Evolutionary conservation across 352 stramenopile species (phyloP), one percentile per base, ranked within the genome.

Genomic region (Achlya hypogyna): DNA sequence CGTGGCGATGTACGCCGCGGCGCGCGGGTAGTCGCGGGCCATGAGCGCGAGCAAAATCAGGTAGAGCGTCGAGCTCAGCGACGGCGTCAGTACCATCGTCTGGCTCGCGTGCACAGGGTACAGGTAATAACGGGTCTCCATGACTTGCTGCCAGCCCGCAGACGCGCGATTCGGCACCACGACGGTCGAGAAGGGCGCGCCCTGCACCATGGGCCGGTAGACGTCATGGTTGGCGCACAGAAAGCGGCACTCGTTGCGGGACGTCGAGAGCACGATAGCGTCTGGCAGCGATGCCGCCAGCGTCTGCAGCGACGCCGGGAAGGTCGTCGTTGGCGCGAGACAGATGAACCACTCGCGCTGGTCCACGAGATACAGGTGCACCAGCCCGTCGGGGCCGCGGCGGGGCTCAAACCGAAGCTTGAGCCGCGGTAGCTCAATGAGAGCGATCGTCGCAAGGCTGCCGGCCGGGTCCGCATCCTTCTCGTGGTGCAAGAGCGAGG

Each of bases 1-100:
- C 12, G 82, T 94, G 40, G 96, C 79, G 23, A 98, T 96, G 67
- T 98, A 92, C 65, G 96, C 94, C 78, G 97, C 98, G 2, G 98
- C 96, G 45, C 95, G 85, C 20, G 83, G 76, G 65, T 99, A 99
- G 34, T 97, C 81, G 31, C 95, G 86, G 5, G 88, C 91, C 12
- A 99, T 95, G 70, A 99, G 89, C 64, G 95, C 97, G 67, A 98
- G 95, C 20, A 99, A 77, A 70, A 99, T 98, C 34, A 99, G 81
- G 76, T 99, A 99, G 27, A 99, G 80, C 18, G 95, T 98, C 4
- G 95, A 98, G 45, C 94, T 97, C 6, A 99, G 78, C 5, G 94
- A 98, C 25, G 96, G 93, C 23, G 95, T 97, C 20, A 98, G 83
- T 40, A 99, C 65, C 66, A 98, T 98, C 2, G 86, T 92, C 56